Conservation (phyloP, 768 basidiomycete genomes). For the Macrolepiota albuminosa region DNA sequence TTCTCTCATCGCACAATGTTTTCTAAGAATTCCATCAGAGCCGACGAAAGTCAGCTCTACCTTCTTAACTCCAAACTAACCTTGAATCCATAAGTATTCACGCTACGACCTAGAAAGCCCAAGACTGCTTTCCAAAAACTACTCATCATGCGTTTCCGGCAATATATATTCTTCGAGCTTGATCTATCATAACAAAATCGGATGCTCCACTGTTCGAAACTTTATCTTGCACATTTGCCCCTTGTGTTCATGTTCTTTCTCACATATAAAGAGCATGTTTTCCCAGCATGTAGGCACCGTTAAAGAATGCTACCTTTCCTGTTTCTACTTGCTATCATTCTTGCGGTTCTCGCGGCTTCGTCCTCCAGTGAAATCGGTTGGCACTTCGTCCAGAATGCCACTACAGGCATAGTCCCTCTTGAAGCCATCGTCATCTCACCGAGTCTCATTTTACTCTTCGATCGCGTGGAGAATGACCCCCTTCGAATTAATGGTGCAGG, state of each 20-base stretch:
- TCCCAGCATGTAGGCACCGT: neutral
- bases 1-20: neutral
- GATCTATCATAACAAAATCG: neutral
- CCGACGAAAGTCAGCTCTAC: neutral
- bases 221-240: neutral
- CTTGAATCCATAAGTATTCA: neutral
- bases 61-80: neutral
- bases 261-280: neutral
- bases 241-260: no score
- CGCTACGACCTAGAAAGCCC: neutral
- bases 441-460: constrained; percentile 20
- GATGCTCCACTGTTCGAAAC: neutral
- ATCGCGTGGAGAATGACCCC: constrained; percentile 28
- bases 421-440: constrained; percentile 23
- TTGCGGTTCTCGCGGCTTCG: constrained; percentile 4
- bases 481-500: constrained; percentile 35
- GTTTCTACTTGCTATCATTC: neutral
- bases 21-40: neutral
- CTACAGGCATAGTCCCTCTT: constrained; percentile 20
- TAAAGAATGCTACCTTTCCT: neutral
- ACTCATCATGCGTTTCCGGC: neutral
- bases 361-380: constrained; percentile 12
- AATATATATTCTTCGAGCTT: no score
- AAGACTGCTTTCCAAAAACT: neutral
- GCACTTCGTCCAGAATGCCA: constrained; percentile 22